phyloP scores from a whole-genome alignment of 306 rosid genomes.

The Cicer yamashitae region DNA sequence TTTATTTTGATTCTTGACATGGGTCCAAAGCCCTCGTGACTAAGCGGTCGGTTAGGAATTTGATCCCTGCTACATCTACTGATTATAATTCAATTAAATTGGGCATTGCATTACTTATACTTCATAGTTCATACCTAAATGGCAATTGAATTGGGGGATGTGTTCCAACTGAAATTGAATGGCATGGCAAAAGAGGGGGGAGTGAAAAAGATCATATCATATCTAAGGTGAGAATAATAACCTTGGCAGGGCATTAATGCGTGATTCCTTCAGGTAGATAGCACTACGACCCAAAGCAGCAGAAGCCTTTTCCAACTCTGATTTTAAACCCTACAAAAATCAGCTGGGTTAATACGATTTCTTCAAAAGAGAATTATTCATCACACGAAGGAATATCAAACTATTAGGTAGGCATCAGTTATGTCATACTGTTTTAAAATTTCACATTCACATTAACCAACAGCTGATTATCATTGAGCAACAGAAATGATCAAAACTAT shows the following conservation, averaged over 20 bases:
- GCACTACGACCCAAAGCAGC: slow-evolving; percentile 94
- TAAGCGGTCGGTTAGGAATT: background rate
- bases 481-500: slow-evolving; percentile 3
- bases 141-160: background rate
- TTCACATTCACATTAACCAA: slow-evolving; percentile 20
- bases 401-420: slow-evolving; percentile 26
- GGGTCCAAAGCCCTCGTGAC: background rate
- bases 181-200: background rate
- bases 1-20: background rate
- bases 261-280: slow-evolving; percentile 81
- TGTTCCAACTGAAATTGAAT: slow-evolving; percentile 8
- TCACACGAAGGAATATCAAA: slow-evolving; percentile 11
- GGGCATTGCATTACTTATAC: background rate
- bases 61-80: background rate
- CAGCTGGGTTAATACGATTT: slow-evolving; percentile 37
- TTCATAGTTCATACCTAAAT: slow-evolving; percentile 13
- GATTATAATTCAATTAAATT: background rate
- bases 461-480: slow-evolving; percentile 4
- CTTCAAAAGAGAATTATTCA: slow-evolving; percentile 19
- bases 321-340: slow-evolving; percentile 80
- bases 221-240: slow-evolving; percentile 42
- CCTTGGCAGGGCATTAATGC: slow-evolving; percentile 93
- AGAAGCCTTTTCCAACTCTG: slow-evolving; percentile 94
- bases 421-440: slow-evolving; percentile 15
- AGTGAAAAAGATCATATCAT: background rate